Evolutionary conservation across 352 stramenopile species (phyloP).

Genomic region (Phytophthora niederhauseri): DNA sequence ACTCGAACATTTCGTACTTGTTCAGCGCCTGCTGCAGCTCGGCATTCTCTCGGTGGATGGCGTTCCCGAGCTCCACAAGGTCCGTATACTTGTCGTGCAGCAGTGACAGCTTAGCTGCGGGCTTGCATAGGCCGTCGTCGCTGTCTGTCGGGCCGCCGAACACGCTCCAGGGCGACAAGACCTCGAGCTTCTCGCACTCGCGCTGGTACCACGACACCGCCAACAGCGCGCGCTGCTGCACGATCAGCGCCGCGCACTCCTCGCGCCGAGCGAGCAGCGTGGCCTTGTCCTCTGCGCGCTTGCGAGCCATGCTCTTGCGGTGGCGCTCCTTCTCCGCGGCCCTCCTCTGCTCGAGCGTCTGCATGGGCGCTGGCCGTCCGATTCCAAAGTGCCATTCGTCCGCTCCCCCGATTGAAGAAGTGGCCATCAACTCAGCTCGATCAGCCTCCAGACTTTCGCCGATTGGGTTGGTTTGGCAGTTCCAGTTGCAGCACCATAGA

Average conservation of each 20-base stretch:
- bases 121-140: not conserved
- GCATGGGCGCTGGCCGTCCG: constrained; percentile 7
- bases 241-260: constrained; percentile 10
- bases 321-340: constrained; percentile 15
- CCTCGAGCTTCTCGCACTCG: not conserved
- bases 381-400: constrained; percentile 15
- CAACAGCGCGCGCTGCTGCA: constrained; percentile 10
- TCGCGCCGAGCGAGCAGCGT: constrained; percentile 3
- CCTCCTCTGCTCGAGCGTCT: constrained; percentile 12
- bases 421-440: not conserved
- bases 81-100: constrained; percentile 9
- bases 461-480: not conserved
- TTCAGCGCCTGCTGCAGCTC: constrained; percentile 17
- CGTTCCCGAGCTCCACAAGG: constrained; percentile 27
- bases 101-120: not conserved
- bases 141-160: not conserved
- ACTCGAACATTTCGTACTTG: constrained; percentile 33
- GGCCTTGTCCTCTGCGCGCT: constrained; percentile 9
- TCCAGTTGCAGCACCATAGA: constrained; percentile 2
- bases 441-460: not conserved
- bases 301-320: constrained; percentile 21
- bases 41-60: constrained; percentile 22
- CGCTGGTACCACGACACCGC: constrained; percentile 9
- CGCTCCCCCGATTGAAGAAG: not conserved
- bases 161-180: constrained; percentile 1